Base-by-base conservation (phyloP, 2,329 filamentous ascomycete genomes). In the Pezicula neosporulosa region DNA sequence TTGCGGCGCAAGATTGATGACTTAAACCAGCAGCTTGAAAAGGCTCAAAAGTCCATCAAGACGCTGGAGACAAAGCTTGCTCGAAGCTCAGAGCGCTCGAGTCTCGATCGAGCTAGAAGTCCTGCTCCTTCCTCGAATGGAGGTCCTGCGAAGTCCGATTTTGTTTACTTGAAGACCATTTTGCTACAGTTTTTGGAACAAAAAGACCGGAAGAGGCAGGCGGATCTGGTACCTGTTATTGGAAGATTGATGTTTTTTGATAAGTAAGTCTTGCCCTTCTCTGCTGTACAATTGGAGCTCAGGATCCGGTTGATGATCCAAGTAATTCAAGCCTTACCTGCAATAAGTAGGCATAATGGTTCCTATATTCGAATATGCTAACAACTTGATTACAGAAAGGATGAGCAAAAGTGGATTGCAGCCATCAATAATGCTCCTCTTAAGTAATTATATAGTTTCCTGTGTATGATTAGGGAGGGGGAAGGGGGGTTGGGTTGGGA, bases 391-490 rank as follows among this genome's bases (percentile, higher is more conserved):
- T 51, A 53, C 51, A 83, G 80, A 61, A 82, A 80, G 60, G 91
- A 96, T 60, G 88, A 94, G 71, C 86, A 94, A 70, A 93, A 90
- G 70, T 96, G 90, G 90, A 82, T 86, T 70, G 81, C 85, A 16
- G 90, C 87, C 3, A 85, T 96, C 47, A 44, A 44, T 30, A 33
- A 33, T 13, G 30, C 30, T 13, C 30, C 30, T 33, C 30, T 33
- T 7, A 33, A 33, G 12, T 33, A 33, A 33, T 33, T 33, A 1
- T 33, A 33, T 10, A 33, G 30, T 10, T 33, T 9, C 30, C 30
- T 33, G 30, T 33, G 30, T 33, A 33, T 33, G 7, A 33, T 3
- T 33, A 33, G 5, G 27, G 27, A 28, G 27, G 24, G 24, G 24
- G 24, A 4, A 4, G 24, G 21, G 24, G 24, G 24, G 24, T 4